A percentile compares a stretch with the other conserved stretches of the same genome.
phyloP scores from a whole-genome alignment of 2,329 filamentous ascomycete species.

The Fusarium vanettenii region DNA sequence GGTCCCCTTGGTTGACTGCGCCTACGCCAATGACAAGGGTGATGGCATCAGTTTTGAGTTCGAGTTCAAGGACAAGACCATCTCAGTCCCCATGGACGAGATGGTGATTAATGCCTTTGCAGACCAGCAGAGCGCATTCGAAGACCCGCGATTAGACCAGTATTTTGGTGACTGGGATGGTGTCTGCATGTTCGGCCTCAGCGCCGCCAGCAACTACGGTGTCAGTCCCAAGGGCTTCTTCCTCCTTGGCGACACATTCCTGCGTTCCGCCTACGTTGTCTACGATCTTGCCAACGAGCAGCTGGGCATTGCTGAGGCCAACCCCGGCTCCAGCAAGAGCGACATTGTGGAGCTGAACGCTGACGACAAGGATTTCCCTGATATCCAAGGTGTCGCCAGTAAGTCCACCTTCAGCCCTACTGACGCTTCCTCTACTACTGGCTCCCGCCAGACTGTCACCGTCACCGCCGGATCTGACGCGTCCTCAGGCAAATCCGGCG shows the following conservation, averaged over 20 bases:
- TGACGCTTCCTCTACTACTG: background rate
- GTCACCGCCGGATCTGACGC: slow-evolving; percentile 25
- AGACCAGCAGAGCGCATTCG: slow-evolving; percentile 51
- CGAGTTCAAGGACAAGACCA: slow-evolving; percentile 59
- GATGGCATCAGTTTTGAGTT: slow-evolving; percentile 63
- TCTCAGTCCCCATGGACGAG: slow-evolving; percentile 64
- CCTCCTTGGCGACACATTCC: slow-evolving; percentile 69
- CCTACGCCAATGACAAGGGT: slow-evolving; percentile 56
- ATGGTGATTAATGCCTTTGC: slow-evolving; percentile 61
- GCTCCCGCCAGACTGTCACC: slow-evolving; percentile 23
- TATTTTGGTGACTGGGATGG: slow-evolving; percentile 53
- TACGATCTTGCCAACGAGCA: slow-evolving; percentile 64
- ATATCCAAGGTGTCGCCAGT: slow-evolving; percentile 57
- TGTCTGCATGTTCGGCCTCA: slow-evolving; percentile 67
- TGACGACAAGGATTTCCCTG: slow-evolving; percentile 53
- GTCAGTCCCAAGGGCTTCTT: slow-evolving; percentile 47
- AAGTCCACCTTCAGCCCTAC: slow-evolving; percentile 17
- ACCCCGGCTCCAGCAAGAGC: slow-evolving; percentile 57
- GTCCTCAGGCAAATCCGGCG: slow-evolving; percentile 26
- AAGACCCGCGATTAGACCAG: slow-evolving; percentile 49
- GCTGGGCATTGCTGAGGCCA: slow-evolving; percentile 65
- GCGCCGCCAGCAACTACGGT: slow-evolving; percentile 52
- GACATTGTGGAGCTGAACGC: slow-evolving; percentile 59
- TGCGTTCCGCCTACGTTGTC: slow-evolving; percentile 68
- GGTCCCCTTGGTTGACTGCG: slow-evolving; percentile 65